Evolutionary conservation across 2,329 filamentous ascomycete genomes (phyloP), one percentile per base, ranked within the genome.

Genomic region (Xylariaceae sp.): DNA sequence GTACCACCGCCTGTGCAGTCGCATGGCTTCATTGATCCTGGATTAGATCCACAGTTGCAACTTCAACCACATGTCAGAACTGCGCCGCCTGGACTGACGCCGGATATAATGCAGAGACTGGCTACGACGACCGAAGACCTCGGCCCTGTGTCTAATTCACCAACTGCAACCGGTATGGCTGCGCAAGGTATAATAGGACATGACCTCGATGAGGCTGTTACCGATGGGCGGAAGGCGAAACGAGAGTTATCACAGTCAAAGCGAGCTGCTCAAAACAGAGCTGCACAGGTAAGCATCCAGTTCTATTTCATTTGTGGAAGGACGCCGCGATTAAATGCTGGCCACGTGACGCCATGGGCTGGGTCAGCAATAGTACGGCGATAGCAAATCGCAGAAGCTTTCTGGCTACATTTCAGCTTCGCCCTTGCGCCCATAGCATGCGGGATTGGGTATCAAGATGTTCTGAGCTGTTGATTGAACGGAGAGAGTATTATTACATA

Each of bases 191-290:
- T 69, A 39, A 55, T 68, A 55, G 63, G 62, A 16, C 66, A 67
- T 36, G 61, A 68, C n/a, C 68, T 65, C 21, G 72, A 74, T 26
- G 64, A 69, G 13, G 60, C 62, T 4, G 61, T 61, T 7, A 56
- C 74, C 61, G 73, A 88, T 59, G 81, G 85, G 59, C 80, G 86
- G 48, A 92, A 94, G 72, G 86, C 86, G 12, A 95, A 96, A 72
- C 83, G 94, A 50, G 92, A 96, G 73, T 76, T 99, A 56, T 96
- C 92, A 22, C 94, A 92, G 42, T 96, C 91, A 36, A 99, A 97
- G 76, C 87, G 94, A 62, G 94, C 94, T 26, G 94, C 94, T 9
- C 94, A 99, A 70, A 99, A 99, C 68, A 81, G 94, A 69, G 94
- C 92, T 64, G 94, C 94, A 50, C 94, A 99, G 85, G 94, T 96